phyloP scores from a whole-genome alignment of 208 protist species.

The Crithidia acanthocephali region DNA sequence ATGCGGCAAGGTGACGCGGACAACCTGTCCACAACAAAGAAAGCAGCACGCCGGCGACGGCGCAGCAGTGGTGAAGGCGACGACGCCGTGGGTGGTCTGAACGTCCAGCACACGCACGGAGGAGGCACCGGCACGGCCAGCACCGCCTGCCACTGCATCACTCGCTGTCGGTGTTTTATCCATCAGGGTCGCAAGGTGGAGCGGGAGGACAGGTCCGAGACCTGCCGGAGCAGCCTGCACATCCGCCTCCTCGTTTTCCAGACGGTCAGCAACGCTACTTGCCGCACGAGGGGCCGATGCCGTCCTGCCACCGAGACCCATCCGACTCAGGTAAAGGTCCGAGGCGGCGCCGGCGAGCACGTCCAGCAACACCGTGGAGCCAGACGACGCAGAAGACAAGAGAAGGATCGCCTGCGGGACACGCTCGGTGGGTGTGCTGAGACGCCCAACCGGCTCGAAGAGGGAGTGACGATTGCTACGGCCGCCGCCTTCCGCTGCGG shows the following conservation, averaged over 20 bases:
- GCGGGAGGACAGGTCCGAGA: conserved; percentile 15
- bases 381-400: conserved; percentile 17
- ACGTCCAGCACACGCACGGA: conserved; percentile 25
- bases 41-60: conserved; percentile 13
- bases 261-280: neutral
- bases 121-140: neutral
- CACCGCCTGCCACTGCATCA: neutral
- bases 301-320: no score
- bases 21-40: conserved; percentile 29
- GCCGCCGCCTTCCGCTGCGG: no score
- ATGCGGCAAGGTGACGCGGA: conserved; percentile 41
- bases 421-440: neutral
- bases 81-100: conserved; percentile 8
- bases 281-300: neutral
- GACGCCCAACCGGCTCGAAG: neutral
- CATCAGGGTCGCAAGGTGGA: conserved; percentile 27
- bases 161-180: neutral
- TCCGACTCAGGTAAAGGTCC: conserved; percentile 29
- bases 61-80: conserved; percentile 18
- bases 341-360: conserved; percentile 31
- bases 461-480: neutral
- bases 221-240: no score
- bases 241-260: neutral
- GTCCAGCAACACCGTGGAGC: conserved; percentile 24
- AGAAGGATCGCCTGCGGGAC: conserved; percentile 22